Conservation (phyloP, 306 rosid genomes). For the Nissolia schottii region DNA sequence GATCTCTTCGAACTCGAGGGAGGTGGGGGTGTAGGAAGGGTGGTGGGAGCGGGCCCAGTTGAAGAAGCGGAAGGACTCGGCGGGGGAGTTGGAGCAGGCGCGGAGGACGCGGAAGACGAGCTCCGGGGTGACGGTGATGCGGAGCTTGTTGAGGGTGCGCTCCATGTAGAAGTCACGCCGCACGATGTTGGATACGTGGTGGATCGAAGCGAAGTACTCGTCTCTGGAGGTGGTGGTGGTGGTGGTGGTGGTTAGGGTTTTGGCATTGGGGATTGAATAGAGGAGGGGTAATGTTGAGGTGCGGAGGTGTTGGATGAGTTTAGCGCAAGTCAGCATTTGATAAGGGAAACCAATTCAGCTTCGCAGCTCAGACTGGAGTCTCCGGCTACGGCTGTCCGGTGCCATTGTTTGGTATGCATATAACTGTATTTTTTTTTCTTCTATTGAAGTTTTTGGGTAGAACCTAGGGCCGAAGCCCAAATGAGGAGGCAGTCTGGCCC, state of each 20-base stretch:
- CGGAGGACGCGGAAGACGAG: constrained; percentile 90
- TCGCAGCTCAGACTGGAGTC: too few relatives aligned
- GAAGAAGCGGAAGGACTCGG: constrained; percentile 82
- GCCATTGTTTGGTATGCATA: too few relatives aligned
- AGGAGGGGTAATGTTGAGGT: background rate
- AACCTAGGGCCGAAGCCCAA: background rate
- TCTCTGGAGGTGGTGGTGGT: constrained; percentile 28
- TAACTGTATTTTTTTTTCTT: too few relatives aligned
- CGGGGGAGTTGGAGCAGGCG: constrained; percentile 53
- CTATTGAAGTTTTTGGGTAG: background rate
- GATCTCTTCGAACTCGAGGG: constrained; percentile 85
- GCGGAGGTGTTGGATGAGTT: constrained; percentile 17
- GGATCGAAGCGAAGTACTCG: constrained; percentile 80
- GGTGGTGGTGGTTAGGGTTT: constrained; percentile 24
- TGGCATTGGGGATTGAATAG: background rate
- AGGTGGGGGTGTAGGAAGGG: constrained; percentile 58
- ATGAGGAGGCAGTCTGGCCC: too few relatives aligned
- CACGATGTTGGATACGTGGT: constrained; percentile 79
- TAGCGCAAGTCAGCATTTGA: constrained; percentile 11
- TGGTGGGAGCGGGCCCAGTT: constrained; percentile 71
- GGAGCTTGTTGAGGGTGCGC: constrained; percentile 90
- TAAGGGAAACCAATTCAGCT: background rate
- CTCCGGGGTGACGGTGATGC: constrained; percentile 65
- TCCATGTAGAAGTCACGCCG: constrained; percentile 90
- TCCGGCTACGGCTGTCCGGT: background rate